Percentiles rank a stretch among this genome's conserved stretches.
These are phyloP conservation scores for Magnolia kwangsiensis DNA, from an alignment of 164 flowering plant genomes.

Conservation along the genomic window DNA sequence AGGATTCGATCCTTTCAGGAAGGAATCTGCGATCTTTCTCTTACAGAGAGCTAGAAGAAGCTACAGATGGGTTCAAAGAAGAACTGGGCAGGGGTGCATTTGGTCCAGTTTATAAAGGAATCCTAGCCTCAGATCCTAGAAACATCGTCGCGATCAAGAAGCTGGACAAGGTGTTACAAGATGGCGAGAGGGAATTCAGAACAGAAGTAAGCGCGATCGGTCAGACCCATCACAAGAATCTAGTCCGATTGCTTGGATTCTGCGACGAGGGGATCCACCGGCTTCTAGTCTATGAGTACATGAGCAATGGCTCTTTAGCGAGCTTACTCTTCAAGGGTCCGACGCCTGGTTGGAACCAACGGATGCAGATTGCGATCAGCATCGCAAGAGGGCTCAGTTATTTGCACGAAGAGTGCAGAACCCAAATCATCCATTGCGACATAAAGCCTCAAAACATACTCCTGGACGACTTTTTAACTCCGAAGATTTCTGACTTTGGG, in stretches of 20 bases:
- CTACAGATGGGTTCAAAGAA: slow-evolving; percentile 21
- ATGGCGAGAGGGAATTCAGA: slow-evolving; percentile 15
- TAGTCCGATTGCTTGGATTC: slow-evolving; percentile 17
- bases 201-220: slow-evolving; percentile 16
- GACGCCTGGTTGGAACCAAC: slow-evolving; percentile 14
- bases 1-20: background rate
- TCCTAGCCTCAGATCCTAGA: background rate
- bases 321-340: slow-evolving; percentile 10
- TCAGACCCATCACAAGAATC: slow-evolving; percentile 18
- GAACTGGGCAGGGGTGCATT: slow-evolving; percentile 20
- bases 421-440: slow-evolving; percentile 21
- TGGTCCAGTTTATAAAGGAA: slow-evolving; percentile 18
- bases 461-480: slow-evolving; percentile 6
- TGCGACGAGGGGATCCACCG: slow-evolving; percentile 15
- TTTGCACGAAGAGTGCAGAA: slow-evolving; percentile 19
- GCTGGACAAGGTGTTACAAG: slow-evolving; percentile 9
- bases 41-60: slow-evolving; percentile 16
- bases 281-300: slow-evolving; percentile 17
- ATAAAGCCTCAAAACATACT: slow-evolving; percentile 21
- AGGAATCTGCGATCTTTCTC: slow-evolving; percentile 2
- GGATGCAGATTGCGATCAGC: slow-evolving; percentile 9
- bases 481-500: slow-evolving; percentile 18
- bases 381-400: slow-evolving; percentile 21
- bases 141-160: slow-evolving; percentile 15
- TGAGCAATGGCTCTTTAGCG: slow-evolving; percentile 19